A percentile compares a stretch with the other conserved stretches of the same genome.
phyloP scores from a whole-genome alignment of 805 yeast genomes.

The Candida germanica region DNA sequence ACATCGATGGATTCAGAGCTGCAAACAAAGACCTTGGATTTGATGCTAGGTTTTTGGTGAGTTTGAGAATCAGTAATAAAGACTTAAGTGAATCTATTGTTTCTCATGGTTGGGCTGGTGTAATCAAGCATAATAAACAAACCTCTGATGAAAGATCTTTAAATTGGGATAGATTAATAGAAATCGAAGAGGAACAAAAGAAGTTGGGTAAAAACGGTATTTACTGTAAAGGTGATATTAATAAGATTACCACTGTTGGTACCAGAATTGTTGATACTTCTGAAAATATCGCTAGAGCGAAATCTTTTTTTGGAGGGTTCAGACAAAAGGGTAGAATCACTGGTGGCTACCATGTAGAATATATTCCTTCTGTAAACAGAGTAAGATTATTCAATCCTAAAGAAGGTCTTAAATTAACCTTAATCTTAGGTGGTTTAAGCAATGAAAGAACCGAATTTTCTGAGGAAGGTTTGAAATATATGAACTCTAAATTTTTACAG shows the following conservation, averaged over 20 bases:
- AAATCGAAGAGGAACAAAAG: conserved; percentile 60
- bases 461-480: conserved; percentile 51
- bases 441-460: conserved; percentile 37
- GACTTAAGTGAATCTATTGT: conserved; percentile 65
- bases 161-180: conserved; percentile 74
- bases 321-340: conserved; percentile 61
- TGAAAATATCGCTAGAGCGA: conserved; percentile 67
- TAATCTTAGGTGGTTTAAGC: conserved; percentile 74
- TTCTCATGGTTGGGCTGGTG: conserved; percentile 69
- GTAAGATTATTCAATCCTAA: conserved; percentile 64
- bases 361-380: conserved; percentile 65
- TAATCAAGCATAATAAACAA: conserved; percentile 72
- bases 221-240: conserved; percentile 42
- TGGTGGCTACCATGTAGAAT: conserved; percentile 64
- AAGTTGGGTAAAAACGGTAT: conserved; percentile 58
- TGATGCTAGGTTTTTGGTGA: conserved; percentile 66
- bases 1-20: conserved; percentile 62
- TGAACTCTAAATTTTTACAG: conserved; percentile 58
- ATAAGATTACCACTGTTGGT: conserved; percentile 50
- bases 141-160: conserved; percentile 64
- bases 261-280: conserved; percentile 77
- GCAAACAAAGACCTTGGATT: conserved; percentile 51
- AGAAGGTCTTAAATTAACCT: conserved; percentile 65
- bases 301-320: conserved; percentile 67
- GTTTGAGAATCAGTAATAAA: conserved; percentile 49